phyloP scores from a whole-genome alignment of 176 grass and related monocot genomes.

The bread wheat (Triticum aestivum) region IWGSC_CS_RefSeq_v2.1 NC_057798.1:376553519-376554018 shows the following conservation, averaged over 20 bases:
- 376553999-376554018: background rate
- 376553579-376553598: background rate
- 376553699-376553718: background rate
- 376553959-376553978: too few species aligned
- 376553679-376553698: background rate
- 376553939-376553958: too few species aligned
- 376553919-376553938: too few species aligned
- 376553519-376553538: conserved; percentile 8
- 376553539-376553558: background rate
- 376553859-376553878: too few species aligned
- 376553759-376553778: background rate
- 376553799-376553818: too few species aligned
- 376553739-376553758: too few species aligned
- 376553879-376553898: too few species aligned
- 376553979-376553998: background rate
- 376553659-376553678: background rate
- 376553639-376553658: background rate
- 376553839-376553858: too few species aligned
- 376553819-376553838: too few species aligned
- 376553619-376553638: background rate
- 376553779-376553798: too few species aligned
- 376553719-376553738: background rate
- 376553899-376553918: too few species aligned
- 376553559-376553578: background rate
- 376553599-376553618: background rate